A percentile compares a stretch with the other conserved stretches of the same genome.
These are phyloP conservation scores for Fusarium pseudoanthophilum DNA, from an alignment of 2,329 filamentous ascomycete species.

Conservation along the genomic window DNA sequence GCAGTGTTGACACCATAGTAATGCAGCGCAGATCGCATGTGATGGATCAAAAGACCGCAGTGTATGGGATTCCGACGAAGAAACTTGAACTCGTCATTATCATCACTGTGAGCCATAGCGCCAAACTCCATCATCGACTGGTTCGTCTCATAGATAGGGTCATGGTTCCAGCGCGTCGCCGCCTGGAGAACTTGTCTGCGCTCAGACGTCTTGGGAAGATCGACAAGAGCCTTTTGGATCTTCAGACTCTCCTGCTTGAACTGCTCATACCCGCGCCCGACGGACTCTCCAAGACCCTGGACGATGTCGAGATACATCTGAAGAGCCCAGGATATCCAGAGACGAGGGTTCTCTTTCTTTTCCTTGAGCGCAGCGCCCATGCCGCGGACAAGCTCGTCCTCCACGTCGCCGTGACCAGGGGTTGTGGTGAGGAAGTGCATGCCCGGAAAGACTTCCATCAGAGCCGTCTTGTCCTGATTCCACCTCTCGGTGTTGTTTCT, in stretches of 20 bases:
- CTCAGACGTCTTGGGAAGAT: neutral
- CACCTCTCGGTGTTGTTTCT: conserved; percentile 8
- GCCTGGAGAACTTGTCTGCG: conserved; percentile 6
- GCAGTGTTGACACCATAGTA: conserved; percentile 14
- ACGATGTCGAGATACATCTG: conserved; percentile 38
- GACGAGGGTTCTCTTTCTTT: neutral
- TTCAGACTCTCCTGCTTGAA: conserved; percentile 24
- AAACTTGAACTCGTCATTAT: conserved; percentile 17
- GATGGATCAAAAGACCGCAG: conserved; percentile 36
- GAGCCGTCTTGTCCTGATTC: conserved; percentile 24
- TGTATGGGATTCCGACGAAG: conserved; percentile 36
- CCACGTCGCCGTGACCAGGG: neutral
- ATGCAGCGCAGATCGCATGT: conserved; percentile 33
- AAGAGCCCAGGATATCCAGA: conserved; percentile 32
- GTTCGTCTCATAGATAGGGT: conserved; percentile 15
- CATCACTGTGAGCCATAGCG: neutral
- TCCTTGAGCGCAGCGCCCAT: neutral
- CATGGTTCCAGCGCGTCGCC: conserved; percentile 23
- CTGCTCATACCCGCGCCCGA: neutral
- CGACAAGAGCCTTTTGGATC: conserved; percentile 29
- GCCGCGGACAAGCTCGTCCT: conserved; percentile 39
- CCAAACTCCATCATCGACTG: neutral
- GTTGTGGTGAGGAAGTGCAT: conserved; percentile 15
- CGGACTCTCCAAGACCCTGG: conserved; percentile 8
- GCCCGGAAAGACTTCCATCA: conserved; percentile 23